phyloP scores from a whole-genome alignment of 495 filamentous ascomycete genomes.

The Daldinia concentrica region DNA sequence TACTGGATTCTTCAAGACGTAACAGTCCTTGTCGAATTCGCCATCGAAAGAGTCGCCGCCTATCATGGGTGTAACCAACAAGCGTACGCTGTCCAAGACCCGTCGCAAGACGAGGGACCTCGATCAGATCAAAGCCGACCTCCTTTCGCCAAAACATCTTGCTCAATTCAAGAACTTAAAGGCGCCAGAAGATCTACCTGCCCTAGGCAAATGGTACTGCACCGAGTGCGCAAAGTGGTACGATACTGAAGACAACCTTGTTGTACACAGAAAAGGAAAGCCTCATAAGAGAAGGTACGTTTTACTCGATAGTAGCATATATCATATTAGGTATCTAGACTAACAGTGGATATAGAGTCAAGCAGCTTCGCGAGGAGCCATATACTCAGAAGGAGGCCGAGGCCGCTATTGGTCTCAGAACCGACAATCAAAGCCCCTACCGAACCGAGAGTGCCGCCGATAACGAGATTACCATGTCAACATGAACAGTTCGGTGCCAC shows the following conservation, averaged over 20 bases:
- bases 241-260: constrained; percentile 82
- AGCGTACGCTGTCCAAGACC: constrained; percentile 69
- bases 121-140: constrained; percentile 87
- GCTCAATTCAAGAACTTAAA: constrained; percentile 78
- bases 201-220: constrained; percentile 84
- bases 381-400: constrained; percentile 88
- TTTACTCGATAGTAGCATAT: neutral
- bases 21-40: neutral
- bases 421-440: constrained; percentile 63
- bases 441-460: constrained; percentile 15
- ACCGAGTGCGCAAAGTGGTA: constrained; percentile 97
- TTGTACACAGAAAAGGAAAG: constrained; percentile 83
- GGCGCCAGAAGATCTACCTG: constrained; percentile 85
- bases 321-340: constrained; percentile 29
- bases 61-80: constrained; percentile 63
- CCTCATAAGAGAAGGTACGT: constrained; percentile 87
- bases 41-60: neutral
- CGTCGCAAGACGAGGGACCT: constrained; percentile 72
- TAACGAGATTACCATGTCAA: constrained; percentile 45
- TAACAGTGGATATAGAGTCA: constrained; percentile 64
- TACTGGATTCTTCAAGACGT: constrained; percentile 7
- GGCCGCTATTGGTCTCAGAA: constrained; percentile 75
- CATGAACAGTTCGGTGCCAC: constrained; percentile 15
- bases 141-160: constrained; percentile 78
- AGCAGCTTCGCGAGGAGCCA: constrained; percentile 78